Evolutionary conservation across 225 moss, liverwort and hornwort species (phyloP), one percentile per base, ranked within the genome.

Genomic region (Marchantia paleacea): DNA sequence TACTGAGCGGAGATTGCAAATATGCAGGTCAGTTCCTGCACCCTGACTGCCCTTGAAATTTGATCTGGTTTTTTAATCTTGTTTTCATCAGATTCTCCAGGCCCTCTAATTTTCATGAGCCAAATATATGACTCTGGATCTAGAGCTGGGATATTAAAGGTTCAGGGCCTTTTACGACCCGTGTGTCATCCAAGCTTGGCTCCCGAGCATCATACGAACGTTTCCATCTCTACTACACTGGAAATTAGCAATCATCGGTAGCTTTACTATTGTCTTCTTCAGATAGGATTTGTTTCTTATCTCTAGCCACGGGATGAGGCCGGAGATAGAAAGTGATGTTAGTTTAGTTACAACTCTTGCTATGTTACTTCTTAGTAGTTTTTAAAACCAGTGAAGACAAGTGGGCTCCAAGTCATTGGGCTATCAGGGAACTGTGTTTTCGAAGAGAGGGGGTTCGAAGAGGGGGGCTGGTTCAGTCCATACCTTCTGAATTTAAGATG

Each of bases 11-110:
- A 85, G 96, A 72, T 84, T 97, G 51, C 87, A 84, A 76, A 87
- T 92, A 70, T 97, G 93, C 94, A 97, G 96, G 96, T 97, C 85
- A 81, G 18, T 82, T 63, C 65, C 73, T 73, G 49, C 24, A 18
- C 79, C 75, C 73, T 66, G 66, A 7, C 14, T 54, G 39, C 53
- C 52, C 19, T 30, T 67, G 30, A 12, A 1, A 28, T 69, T 10
- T 24, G 57, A 20, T 6, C 47, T 24, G 49, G n/a, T n/a, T 51
- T 48, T 20, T 0, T 16, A 24, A 24, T 51, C 10, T 69, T 55
- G 12, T 70, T 50, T 8, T 20, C 51, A 52, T 24, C 52, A 24
- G 52, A 72, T 50, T 72, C 70, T 68, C 8, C 20, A 63, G 39
- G 39, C 39, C 39, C 39, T 39, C 2, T 39, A 39, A 5, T 39